Base-by-base conservation (phyloP, 1,139 yeast species). In the Pichia sp. region DNA sequence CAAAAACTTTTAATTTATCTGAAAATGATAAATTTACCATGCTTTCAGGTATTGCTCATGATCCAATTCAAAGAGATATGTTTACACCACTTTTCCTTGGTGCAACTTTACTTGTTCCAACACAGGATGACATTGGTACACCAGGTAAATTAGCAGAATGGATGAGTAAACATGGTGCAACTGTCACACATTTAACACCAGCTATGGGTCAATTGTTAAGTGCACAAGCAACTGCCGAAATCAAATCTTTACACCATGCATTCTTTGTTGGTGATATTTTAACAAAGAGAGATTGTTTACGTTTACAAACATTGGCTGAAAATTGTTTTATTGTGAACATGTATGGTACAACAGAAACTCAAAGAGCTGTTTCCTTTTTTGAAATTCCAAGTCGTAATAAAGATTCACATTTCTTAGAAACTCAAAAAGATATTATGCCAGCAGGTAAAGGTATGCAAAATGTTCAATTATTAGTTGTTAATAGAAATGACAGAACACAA, bases 271-370 rank as follows among this genome's bases (percentile, higher is more conserved):
- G 98, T 60, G 99, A 94, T 68, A 86, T 94, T 56, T 74, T 94
- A 56, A 94, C 99, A 56, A 92, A 92, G 71, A 83, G 98, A 69
- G 98, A 94, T 68, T 92, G 98, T 68, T 72, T 87, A 58, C 79
- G 97, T 63, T 75, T 94, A 59, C 98, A 94, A 67, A 79, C 92
- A 2, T 75, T 94, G 60, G 98, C 97, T 7, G 82, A 83, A 63
- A 90, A 92, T 63, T 95, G 88, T 46, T 73, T 70, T 63, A 90
- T 94, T 64, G 95, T 94, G 56, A 94, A 94, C 69, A 94, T 94
- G 99, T 94, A 94, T 66, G 99, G 99, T 63, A 94, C 98, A 39
- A 94, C 99, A 9, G 99, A 94, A 70, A 94, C 98, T 18, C 99
- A 94, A 72, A 80, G 98, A 65, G 89, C 98, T 2, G 99, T 94